A percentile compares a stretch with the other conserved stretches of the same genome.
These are phyloP conservation scores for Cucurbita moschata DNA, from an alignment of 306 rosid genomes.

Conservation along the genomic window DNA sequence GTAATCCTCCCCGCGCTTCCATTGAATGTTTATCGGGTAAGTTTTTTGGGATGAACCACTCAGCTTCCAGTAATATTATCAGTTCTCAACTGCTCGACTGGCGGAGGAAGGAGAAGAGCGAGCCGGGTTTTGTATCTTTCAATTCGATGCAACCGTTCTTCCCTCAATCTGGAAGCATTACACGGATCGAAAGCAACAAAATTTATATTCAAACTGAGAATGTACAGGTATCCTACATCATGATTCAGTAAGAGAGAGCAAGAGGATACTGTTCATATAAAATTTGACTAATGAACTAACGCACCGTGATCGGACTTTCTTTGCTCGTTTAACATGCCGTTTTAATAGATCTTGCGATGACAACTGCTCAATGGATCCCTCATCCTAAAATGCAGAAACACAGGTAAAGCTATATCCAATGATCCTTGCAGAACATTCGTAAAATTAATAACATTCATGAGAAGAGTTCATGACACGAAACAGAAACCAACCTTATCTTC, in stretches of 20 bases:
- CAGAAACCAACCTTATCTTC: constrained; percentile 39
- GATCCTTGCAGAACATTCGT: background rate
- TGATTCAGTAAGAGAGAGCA: background rate
- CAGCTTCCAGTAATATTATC: constrained; percentile 52
- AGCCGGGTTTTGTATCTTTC: constrained; percentile 71
- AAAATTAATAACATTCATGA: background rate
- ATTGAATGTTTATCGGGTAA: background rate
- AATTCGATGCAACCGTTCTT: constrained; percentile 53
- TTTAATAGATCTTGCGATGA: constrained; percentile 44
- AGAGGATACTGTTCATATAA: background rate
- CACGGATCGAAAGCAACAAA: background rate
- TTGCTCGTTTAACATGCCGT: constrained; percentile 69
- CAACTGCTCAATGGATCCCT: constrained; percentile 29
- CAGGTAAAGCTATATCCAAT: background rate
- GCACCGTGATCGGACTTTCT: constrained; percentile 67
- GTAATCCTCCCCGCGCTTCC: background rate
- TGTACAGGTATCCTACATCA: background rate
- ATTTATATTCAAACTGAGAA: background rate
- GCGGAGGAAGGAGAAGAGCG: constrained; percentile 74
- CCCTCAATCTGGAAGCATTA: constrained; percentile 40
- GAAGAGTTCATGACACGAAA: background rate
- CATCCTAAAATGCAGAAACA: constrained; percentile 21
- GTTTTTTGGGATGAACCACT: background rate
- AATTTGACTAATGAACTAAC: constrained; percentile 2
- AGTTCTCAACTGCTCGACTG: constrained; percentile 45